phyloP scores from a whole-genome alignment of 495 filamentous ascomycete species.

The Penicillium cinerascens region DNA sequence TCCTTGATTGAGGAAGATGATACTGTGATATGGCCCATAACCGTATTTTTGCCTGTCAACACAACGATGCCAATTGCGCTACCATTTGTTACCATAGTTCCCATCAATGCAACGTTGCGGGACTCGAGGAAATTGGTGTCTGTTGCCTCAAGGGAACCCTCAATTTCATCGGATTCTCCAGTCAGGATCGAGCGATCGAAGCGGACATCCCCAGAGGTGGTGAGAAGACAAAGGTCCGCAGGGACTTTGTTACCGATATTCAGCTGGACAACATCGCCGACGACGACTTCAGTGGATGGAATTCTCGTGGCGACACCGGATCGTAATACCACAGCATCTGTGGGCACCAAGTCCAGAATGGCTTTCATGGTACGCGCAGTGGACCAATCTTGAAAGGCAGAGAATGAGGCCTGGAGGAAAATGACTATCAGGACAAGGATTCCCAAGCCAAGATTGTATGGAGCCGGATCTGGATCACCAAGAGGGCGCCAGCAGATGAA shows the following conservation, averaged over 20 bases:
- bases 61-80: slow-evolving; percentile 58
- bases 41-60: slow-evolving; percentile 53
- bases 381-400: slow-evolving; percentile 61
- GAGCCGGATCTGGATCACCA: slow-evolving; percentile 58
- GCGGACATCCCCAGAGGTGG: slow-evolving; percentile 57
- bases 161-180: slow-evolving; percentile 58
- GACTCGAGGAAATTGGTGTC: slow-evolving; percentile 71
- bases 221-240: slow-evolving; percentile 64
- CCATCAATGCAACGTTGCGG: slow-evolving; percentile 63
- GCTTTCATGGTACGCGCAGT: slow-evolving; percentile 60
- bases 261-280: no score
- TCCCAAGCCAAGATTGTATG: slow-evolving; percentile 63
- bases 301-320: no score
- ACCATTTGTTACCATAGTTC: slow-evolving; percentile 62
- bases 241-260: slow-evolving; percentile 67
- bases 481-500: slow-evolving; percentile 69
- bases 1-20: no score
- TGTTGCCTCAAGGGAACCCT: slow-evolving; percentile 52
- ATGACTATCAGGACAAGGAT: slow-evolving; percentile 64
- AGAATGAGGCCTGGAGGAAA: slow-evolving; percentile 66
- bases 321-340: slow-evolving; percentile 61
- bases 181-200: slow-evolving; percentile 69
- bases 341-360: slow-evolving; percentile 68
- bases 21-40: slow-evolving; percentile 63
- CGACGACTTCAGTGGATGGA: no score